phyloP scores from a whole-genome alignment of 805 yeast genomes.

The Wickerhamiella sergipiensis region DNA sequence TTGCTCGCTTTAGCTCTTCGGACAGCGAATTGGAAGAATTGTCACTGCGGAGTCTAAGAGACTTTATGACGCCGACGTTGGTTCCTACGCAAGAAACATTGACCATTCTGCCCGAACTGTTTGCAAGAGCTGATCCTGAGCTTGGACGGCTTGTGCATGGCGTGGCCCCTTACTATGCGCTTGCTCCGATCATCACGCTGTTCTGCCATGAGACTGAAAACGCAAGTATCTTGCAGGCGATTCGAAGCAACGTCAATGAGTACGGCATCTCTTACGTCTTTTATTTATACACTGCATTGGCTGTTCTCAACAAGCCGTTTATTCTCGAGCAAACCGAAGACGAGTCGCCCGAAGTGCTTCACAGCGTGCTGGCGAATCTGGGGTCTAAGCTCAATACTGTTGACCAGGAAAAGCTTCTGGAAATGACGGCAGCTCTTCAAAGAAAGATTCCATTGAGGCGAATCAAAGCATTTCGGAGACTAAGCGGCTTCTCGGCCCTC shows the following conservation, averaged over 20 bases:
- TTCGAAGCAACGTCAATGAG: conserved; percentile 60
- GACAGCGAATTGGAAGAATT: conserved; percentile 19
- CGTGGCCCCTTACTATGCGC: conserved; percentile 49
- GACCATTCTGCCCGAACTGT: conserved; percentile 47
- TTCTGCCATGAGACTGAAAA: conserved; percentile 57
- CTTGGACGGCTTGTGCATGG: conserved; percentile 27
- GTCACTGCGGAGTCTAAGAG: conserved; percentile 52
- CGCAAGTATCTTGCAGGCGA: conserved; percentile 34
- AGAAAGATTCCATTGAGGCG: conserved; percentile 14
- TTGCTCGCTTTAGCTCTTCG: conserved; percentile 44
- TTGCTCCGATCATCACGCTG: conserved; percentile 66
- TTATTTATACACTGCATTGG: conserved; percentile 44
- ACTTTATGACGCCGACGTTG: conserved; percentile 67
- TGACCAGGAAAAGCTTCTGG: conserved; percentile 13
- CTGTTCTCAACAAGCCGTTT: conserved; percentile 6
- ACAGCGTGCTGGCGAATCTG: conserved; percentile 26
- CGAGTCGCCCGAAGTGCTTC: conserved; percentile 30
- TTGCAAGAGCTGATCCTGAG: conserved; percentile 35
- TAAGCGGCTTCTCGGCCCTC: conserved; percentile 26
- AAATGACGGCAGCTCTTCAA: conserved; percentile 10
- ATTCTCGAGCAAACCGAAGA: conserved; percentile 24
- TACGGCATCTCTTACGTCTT: conserved; percentile 41
- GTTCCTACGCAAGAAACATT: conserved; percentile 54
- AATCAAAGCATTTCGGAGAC: conserved; percentile 14
- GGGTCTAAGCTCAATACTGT: conserved; percentile 10